Conservation (phyloP, 1,139 yeast genomes). For the Arxiozyma slooffiae region DNA sequence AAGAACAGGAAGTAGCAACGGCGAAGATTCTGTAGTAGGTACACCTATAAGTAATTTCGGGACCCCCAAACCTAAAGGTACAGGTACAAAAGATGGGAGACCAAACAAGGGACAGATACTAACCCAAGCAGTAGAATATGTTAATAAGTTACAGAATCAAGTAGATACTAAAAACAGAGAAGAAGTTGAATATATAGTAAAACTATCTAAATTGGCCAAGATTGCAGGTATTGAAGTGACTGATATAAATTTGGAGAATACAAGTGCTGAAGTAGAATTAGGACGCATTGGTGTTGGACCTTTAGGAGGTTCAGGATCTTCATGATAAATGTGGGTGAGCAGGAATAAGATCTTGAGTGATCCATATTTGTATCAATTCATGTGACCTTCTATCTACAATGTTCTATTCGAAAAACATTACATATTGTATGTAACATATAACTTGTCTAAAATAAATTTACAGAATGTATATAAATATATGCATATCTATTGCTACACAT, state of each 20-base stretch:
- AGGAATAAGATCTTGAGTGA: too few relatives aligned
- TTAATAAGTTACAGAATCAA: conserved; percentile 59
- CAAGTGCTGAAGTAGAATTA: conserved; percentile 73
- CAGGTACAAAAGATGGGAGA: conserved; percentile 59
- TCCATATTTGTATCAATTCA: background rate
- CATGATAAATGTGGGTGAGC: background rate
- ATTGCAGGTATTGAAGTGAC: conserved; percentile 21
- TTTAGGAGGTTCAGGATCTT: conserved; percentile 20
- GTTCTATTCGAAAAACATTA: too few relatives aligned
- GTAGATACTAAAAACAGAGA: conserved; percentile 70
- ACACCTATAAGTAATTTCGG: conserved; percentile 57
- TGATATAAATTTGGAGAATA: conserved; percentile 46
- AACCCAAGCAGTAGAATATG: conserved; percentile 76
- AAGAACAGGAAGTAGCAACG: background rate
- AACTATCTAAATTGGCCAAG: conserved; percentile 43
- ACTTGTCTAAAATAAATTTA: too few relatives aligned
- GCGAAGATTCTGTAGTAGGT: conserved; percentile 36
- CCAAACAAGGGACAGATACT: conserved; percentile 91
- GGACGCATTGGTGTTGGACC: conserved; percentile 80
- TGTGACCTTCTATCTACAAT: background rate
- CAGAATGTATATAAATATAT: too few relatives aligned
- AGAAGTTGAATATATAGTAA: conserved; percentile 64
- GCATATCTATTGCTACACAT: too few relatives aligned
- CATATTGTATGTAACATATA: background rate
- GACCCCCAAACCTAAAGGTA: conserved; percentile 45